Evolutionary conservation across 2,329 filamentous ascomycete genomes (phyloP).

Genomic region (Trichoderma semiorbis): DNA sequence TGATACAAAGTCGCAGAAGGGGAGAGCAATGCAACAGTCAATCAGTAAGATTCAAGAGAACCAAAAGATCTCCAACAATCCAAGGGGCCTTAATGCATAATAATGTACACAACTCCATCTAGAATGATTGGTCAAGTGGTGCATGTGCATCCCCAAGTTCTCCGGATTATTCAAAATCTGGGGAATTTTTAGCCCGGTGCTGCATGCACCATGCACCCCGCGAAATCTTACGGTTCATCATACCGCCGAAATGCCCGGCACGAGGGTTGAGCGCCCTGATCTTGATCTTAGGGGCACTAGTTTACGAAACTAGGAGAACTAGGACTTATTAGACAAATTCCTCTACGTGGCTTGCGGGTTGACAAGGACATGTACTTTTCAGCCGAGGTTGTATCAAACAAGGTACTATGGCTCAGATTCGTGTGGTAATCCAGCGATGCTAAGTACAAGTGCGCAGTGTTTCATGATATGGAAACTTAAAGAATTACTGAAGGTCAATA

Average conservation of each 20-base stretch:
- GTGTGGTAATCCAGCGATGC: neutral
- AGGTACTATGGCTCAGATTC: neutral
- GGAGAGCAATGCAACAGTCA: neutral
- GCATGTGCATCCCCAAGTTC: neutral
- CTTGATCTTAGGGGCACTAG: neutral
- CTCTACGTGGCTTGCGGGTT: fast-evolving
- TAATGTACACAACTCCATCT: neutral
- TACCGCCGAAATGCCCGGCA: neutral
- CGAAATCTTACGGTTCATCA: neutral
- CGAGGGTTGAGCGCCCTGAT: neutral
- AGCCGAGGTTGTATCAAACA: neutral
- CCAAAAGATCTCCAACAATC: neutral
- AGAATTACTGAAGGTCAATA: neutral
- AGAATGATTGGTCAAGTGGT: neutral
- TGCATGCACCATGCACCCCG: neutral
- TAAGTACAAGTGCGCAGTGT: neutral
- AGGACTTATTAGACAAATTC: neutral
- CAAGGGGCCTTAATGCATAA: neutral
- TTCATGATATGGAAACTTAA: neutral
- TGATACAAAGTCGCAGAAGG: too few relatives aligned
- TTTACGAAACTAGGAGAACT: neutral
- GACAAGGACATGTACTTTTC: neutral
- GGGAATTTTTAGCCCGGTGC: neutral
- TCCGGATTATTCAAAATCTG: neutral
- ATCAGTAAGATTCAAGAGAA: too few relatives aligned